phyloP scores from a whole-genome alignment of 345 rosid genomes.

The Gossypium thurberi region DNA sequence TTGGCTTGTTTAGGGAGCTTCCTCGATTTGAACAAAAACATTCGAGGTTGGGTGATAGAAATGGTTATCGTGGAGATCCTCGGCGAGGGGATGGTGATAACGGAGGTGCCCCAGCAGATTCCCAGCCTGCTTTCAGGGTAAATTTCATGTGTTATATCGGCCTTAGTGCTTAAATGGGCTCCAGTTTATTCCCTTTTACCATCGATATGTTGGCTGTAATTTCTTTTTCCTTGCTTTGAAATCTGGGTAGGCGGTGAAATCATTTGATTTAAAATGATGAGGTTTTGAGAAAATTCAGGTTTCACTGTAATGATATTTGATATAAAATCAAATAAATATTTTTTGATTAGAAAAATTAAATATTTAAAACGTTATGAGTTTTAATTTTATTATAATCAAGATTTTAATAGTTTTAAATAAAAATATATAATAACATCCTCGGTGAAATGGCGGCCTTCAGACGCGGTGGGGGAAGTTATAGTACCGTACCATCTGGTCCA shows the following conservation, averaged over 20 bases:
- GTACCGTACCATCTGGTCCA: conserved; percentile 46
- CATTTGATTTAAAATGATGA: no score
- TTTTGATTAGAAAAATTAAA: no score
- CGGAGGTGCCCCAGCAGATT: conserved; percentile 86
- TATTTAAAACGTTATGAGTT: no score
- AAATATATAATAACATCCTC: neutral
- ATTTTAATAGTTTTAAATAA: no score
- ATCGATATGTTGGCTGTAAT: neutral
- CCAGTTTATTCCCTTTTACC: neutral
- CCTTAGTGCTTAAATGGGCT: neutral
- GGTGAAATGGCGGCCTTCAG: conserved; percentile 73
- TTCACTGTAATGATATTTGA: no score
- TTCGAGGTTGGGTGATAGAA: conserved; percentile 67
- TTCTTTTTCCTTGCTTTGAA: no score
- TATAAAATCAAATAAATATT: no score
- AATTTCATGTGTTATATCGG: conserved; percentile 9
- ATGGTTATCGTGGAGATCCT: conserved; percentile 78
- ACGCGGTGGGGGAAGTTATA: conserved; percentile 57
- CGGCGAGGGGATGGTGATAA: conserved; percentile 68
- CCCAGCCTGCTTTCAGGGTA: conserved; percentile 77
- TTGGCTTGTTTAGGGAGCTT: no score
- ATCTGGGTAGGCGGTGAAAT: no score
- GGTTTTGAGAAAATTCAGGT: no score
- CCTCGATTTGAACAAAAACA: conserved; percentile 63
- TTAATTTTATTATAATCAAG: no score